phyloP scores from a whole-genome alignment of 805 yeast species.

The Metahyphopichia silvanorum region DNA sequence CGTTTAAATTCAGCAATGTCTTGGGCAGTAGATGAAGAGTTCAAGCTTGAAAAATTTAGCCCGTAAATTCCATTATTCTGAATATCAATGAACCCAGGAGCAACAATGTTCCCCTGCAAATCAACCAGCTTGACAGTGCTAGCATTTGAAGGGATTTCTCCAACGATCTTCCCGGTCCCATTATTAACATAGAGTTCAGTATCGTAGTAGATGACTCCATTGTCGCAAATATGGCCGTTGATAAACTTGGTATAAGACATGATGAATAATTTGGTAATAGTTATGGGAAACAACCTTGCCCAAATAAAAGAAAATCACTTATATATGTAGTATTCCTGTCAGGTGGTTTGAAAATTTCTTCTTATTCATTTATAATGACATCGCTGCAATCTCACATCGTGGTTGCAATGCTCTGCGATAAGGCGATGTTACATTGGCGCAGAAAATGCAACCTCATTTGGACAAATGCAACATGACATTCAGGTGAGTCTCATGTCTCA shows the following conservation, averaged over 20 bases:
- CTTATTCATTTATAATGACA: too few relatives aligned
- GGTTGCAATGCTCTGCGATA: too few relatives aligned
- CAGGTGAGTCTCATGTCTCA: too few relatives aligned
- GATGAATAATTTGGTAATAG: too few relatives aligned
- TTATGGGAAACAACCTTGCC: too few relatives aligned
- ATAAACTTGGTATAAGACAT: constrained; percentile 29
- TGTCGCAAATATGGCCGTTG: constrained; percentile 42
- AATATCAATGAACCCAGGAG: constrained; percentile 57
- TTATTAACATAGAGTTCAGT: constrained; percentile 45
- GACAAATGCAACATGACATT: too few relatives aligned
- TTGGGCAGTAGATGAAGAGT: constrained; percentile 23
- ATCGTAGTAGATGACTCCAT: constrained; percentile 29
- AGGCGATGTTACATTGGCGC: too few relatives aligned
- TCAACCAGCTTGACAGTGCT: constrained; percentile 29
- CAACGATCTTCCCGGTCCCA: constrained; percentile 38
- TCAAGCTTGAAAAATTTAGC: constrained; percentile 45
- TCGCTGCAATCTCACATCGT: too few relatives aligned
- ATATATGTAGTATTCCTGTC: too few relatives aligned
- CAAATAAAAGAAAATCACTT: too few relatives aligned
- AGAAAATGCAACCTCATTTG: too few relatives aligned
- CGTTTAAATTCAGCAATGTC: constrained; percentile 28
- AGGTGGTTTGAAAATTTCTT: too few relatives aligned
- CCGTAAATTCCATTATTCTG: constrained; percentile 61
- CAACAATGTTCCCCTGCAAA: constrained; percentile 43
- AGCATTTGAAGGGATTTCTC: constrained; percentile 13